Conservation (phyloP, 1,139 yeast species). For the Yamadazyma blattariae region DNA sequence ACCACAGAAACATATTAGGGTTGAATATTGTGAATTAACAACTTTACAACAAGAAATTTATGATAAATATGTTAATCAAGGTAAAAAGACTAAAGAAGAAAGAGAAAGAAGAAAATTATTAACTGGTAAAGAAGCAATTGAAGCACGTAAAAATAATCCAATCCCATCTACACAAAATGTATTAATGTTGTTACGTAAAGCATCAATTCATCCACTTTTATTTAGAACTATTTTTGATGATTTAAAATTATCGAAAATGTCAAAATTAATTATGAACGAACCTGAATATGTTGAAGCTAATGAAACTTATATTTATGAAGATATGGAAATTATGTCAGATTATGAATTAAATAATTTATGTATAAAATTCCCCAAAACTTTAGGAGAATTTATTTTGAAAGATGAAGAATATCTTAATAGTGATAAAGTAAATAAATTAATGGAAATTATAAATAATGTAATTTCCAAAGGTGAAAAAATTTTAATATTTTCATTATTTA, state of each 20-base stretch:
- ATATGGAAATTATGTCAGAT: constrained; percentile 96
- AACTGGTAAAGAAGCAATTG: constrained; percentile 36
- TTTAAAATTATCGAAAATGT: constrained; percentile 57
- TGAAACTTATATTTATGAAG: constrained; percentile 73
- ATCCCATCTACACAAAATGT: constrained; percentile 49
- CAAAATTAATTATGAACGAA: constrained; percentile 74
- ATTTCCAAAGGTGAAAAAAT: constrained; percentile 73
- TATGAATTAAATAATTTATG: constrained; percentile 80
- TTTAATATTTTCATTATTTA: constrained; percentile 83
- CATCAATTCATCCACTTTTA: constrained; percentile 70
- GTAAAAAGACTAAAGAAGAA: constrained; percentile 44
- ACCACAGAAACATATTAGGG: constrained; percentile 69
- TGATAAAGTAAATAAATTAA: constrained; percentile 68
- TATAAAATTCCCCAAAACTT: constrained; percentile 63
- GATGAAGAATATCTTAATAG: constrained; percentile 64
- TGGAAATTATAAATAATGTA: constrained; percentile 57
- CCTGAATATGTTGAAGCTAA: constrained; percentile 79
- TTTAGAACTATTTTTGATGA: constrained; percentile 64
- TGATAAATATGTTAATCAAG: constrained; percentile 49
- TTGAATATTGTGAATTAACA: constrained; percentile 64
- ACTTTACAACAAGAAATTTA: constrained; percentile 60
- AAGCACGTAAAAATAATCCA: constrained; percentile 30
- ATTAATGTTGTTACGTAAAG: constrained; percentile 71
- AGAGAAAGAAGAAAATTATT: constrained; percentile 48
- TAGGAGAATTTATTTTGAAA: constrained; percentile 52